Conservation (phyloP, 2,329 filamentous ascomycete genomes). For the Arthrocladium fulminans region DNA sequence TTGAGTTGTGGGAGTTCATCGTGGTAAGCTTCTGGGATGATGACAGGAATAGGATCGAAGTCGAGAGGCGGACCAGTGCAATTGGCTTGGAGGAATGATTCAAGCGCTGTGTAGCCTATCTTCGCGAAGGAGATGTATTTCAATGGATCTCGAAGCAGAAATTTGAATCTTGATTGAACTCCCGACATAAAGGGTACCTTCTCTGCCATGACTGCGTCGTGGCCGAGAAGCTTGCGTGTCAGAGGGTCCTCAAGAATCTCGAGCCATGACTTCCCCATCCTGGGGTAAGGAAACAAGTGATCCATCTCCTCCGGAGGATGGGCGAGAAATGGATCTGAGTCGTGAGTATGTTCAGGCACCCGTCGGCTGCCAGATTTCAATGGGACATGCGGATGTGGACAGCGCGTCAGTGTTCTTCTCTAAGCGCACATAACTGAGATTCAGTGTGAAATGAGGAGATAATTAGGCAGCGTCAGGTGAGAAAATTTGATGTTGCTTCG, state of each 20-base stretch:
- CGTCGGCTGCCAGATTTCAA: too few relatives aligned
- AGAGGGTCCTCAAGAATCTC: slow-evolving; percentile 26
- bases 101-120: slow-evolving; percentile 59
- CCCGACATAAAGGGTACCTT: slow-evolving; percentile 26
- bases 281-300: slow-evolving; percentile 21
- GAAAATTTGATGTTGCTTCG: neutral
- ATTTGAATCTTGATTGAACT: slow-evolving; percentile 31
- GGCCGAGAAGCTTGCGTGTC: slow-evolving; percentile 32
- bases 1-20: slow-evolving; percentile 42
- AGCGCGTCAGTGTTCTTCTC: too few relatives aligned
- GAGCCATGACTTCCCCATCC: slow-evolving; percentile 22
- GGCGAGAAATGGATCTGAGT: too few relatives aligned
- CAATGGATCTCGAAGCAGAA: slow-evolving; percentile 28
- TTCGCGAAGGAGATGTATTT: slow-evolving; percentile 37
- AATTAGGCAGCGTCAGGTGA: neutral
- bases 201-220: slow-evolving; percentile 25
- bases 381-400: too few relatives aligned
- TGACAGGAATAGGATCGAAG: slow-evolving; percentile 42
- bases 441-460: too few relatives aligned
- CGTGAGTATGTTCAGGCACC: too few relatives aligned
- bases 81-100: slow-evolving; percentile 76
- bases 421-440: too few relatives aligned
- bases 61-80: slow-evolving; percentile 77
- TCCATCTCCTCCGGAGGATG: too few relatives aligned
- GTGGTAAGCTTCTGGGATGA: slow-evolving; percentile 39